phyloP scores from a whole-genome alignment of 2,329 filamentous ascomycete species.

The Clarireedia paspali region DNA sequence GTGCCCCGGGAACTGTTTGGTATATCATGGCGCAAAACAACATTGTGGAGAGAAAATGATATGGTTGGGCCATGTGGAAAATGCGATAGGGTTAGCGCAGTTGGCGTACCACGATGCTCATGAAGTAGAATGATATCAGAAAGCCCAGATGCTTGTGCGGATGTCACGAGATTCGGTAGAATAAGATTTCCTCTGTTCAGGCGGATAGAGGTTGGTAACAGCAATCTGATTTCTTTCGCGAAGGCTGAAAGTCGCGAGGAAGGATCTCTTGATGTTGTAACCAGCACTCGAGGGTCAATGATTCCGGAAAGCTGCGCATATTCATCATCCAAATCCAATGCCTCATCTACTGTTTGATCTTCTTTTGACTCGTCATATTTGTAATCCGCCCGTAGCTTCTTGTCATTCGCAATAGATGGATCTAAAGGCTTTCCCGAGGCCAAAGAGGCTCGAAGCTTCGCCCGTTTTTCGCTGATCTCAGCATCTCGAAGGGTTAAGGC shows the following conservation, averaged over 20 bases:
- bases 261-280: constrained; percentile 86
- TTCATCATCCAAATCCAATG: constrained; percentile 77
- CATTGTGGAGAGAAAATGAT: constrained; percentile 85
- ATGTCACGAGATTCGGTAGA: constrained; percentile 74
- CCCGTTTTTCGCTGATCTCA: constrained; percentile 85
- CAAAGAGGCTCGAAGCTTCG: constrained; percentile 77
- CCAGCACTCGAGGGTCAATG: constrained; percentile 78
- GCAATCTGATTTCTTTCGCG: constrained; percentile 79
- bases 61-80: constrained; percentile 83
- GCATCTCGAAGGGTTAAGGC: constrained; percentile 83
- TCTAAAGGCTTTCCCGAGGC: constrained; percentile 85
- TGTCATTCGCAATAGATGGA: constrained; percentile 78
- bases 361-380: constrained; percentile 83
- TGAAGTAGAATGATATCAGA: constrained; percentile 83
- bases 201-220: constrained; percentile 78
- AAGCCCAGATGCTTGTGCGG: constrained; percentile 71
- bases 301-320: constrained; percentile 88
- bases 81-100: constrained; percentile 79
- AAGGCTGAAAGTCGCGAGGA: constrained; percentile 81
- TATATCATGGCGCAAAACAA: constrained; percentile 87
- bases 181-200: constrained; percentile 89
- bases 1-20: constrained; percentile 81
- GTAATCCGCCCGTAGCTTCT: constrained; percentile 74
- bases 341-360: constrained; percentile 59
- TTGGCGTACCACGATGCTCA: constrained; percentile 88